Percentiles rank a stretch among this genome's conserved stretches.
phyloP scores from a whole-genome alignment of 768 basidiomycete genomes.

The Pleurotus ostreatus region DNA sequence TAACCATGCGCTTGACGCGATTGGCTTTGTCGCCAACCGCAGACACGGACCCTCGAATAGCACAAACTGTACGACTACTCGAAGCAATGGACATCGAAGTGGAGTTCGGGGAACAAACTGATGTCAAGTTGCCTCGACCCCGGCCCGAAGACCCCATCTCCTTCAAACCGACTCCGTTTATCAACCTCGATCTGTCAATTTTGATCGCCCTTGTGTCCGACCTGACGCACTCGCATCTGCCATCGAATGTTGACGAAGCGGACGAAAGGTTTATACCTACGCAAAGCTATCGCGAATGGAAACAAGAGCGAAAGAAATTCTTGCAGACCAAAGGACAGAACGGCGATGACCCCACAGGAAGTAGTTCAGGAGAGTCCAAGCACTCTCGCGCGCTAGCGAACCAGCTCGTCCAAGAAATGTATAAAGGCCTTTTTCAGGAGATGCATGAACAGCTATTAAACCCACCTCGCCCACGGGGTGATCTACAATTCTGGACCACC shows the following conservation, averaged over 20 bases:
- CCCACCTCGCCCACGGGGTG: not conserved
- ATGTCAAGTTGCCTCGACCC: constrained; percentile 16
- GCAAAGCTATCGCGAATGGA: constrained; percentile 58
- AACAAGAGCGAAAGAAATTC: constrained; percentile 21
- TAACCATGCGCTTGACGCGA: constrained; percentile 69
- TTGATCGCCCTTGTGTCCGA: constrained; percentile 84
- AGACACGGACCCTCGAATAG: constrained; percentile 52
- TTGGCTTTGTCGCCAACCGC: constrained; percentile 41
- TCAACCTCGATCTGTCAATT: constrained; percentile 83
- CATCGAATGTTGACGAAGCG: constrained; percentile 51
- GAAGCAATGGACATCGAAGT: constrained; percentile 62
- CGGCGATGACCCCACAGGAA: constrained; percentile 18
- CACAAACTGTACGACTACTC: constrained; percentile 51
- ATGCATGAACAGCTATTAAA: constrained; percentile 44
- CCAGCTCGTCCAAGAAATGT: constrained; percentile 76
- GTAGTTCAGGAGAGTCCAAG: constrained; percentile 33
- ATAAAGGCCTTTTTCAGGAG: constrained; percentile 55
- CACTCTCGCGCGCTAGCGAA: constrained; percentile 68
- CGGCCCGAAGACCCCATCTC: constrained; percentile 12
- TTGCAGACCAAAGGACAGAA: not conserved
- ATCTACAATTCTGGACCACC: constrained; percentile 77
- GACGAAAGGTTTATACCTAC: constrained; percentile 61
- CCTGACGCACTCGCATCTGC: constrained; percentile 70
- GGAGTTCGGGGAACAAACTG: constrained; percentile 55
- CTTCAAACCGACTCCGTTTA: constrained; percentile 46